A percentile compares a stretch with the other conserved stretches of the same genome.
These are phyloP conservation scores for Diaporthe sp. DNA, from an alignment of 2,329 filamentous ascomycete genomes.

Conservation along the genomic window DNA sequence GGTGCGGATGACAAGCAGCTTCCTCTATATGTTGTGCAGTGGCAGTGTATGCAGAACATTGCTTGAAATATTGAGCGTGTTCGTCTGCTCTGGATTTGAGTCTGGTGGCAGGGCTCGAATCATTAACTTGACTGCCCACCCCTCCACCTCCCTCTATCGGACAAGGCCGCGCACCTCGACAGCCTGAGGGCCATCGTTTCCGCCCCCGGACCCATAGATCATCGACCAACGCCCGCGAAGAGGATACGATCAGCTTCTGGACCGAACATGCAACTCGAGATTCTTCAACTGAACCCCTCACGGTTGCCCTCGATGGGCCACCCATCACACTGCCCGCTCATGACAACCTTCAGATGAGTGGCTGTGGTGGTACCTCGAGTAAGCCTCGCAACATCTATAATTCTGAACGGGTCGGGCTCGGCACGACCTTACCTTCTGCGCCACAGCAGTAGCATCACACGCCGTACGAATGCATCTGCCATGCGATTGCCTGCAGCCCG, in stretches of 20 bases:
- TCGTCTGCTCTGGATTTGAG: not conserved
- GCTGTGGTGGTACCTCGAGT: not conserved
- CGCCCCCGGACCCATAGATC: constrained; percentile 27
- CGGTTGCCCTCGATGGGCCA: not conserved
- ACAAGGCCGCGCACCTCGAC: constrained; percentile 19
- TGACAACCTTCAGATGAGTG: not conserved
- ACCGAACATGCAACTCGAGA: not conserved
- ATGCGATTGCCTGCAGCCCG: constrained; percentile 6
- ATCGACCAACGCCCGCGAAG: constrained; percentile 14
- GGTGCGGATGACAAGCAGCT: constrained; percentile 5
- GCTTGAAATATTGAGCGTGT: not conserved
- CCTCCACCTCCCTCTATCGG: constrained; percentile 10
- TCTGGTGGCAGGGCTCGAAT: not conserved
- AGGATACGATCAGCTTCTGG: not conserved
- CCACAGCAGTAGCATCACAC: not conserved
- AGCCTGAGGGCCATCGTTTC: constrained; percentile 12
- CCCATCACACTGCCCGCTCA: not conserved
- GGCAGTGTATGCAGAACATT: not conserved
- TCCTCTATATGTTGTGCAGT: not conserved
- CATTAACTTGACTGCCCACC: not conserved
- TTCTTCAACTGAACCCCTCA: not conserved
- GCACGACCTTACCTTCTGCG: not conserved
- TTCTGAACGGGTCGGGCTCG: not conserved
- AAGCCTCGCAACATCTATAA: not conserved
- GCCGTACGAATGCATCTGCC: not conserved